These are phyloP conservation scores for Termitomyces sp. DNA, from an alignment of 768 basidiomycete species.

Conservation along the genomic window DNA sequence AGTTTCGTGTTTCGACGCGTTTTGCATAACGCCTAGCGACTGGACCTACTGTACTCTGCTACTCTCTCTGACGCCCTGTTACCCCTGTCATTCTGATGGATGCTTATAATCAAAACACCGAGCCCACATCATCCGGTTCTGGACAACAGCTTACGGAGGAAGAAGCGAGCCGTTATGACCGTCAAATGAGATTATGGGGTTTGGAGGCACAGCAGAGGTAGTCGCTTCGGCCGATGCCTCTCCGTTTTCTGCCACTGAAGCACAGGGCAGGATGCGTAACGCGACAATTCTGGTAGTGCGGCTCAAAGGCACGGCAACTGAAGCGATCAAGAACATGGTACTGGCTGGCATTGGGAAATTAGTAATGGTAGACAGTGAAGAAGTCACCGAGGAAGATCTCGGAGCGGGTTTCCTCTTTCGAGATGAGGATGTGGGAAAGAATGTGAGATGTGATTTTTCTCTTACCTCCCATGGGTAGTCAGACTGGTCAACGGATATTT, in stretches of 20 bases:
- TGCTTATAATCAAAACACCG: slow-evolving; percentile 3
- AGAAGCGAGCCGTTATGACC: slow-evolving; percentile 79
- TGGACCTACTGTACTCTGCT: not conserved
- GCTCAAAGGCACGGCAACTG: slow-evolving; percentile 81
- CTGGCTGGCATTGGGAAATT: slow-evolving; percentile 92
- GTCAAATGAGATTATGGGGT: slow-evolving; percentile 97
- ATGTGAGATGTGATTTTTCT: slow-evolving; percentile 43
- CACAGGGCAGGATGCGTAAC: slow-evolving; percentile 74
- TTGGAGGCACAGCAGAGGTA: slow-evolving; percentile 93
- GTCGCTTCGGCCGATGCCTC: slow-evolving; percentile 6
- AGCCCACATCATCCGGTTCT: slow-evolving; percentile 4
- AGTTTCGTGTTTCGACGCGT: not conserved
- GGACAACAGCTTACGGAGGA: slow-evolving; percentile 51
- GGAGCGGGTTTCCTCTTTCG: slow-evolving; percentile 92
- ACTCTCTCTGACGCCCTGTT: not conserved
- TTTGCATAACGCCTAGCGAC: not conserved
- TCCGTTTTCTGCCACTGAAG: slow-evolving; percentile 13
- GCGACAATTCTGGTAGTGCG: slow-evolving; percentile 83
- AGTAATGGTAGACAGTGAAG: slow-evolving; percentile 73
- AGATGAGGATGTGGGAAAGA: slow-evolving; percentile 87
- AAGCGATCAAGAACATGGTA: slow-evolving; percentile 96
- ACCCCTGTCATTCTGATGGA: slow-evolving; percentile 1
- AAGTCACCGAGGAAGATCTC: slow-evolving; percentile 79
- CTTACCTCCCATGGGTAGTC: slow-evolving; percentile 1
- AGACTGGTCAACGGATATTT: slow-evolving; percentile 26